These are phyloP conservation scores for Neurospora crassa DNA, from an alignment of 2,329 filamentous ascomycete species.

Conservation along the genomic window DNA sequence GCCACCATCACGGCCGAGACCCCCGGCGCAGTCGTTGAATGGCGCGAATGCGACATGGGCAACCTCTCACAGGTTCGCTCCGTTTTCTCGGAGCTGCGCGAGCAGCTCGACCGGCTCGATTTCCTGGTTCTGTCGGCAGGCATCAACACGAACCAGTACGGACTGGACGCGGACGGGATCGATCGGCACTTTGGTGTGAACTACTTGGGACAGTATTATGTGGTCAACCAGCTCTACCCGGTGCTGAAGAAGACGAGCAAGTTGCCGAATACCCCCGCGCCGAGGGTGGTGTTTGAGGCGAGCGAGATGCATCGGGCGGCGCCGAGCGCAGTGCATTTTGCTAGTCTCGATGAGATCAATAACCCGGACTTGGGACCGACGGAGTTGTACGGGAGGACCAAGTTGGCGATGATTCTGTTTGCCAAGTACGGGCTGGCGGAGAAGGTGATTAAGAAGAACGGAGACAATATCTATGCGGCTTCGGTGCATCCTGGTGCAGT, in stretches of 20 bases:
- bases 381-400: slow-evolving; percentile 30
- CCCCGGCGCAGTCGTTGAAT: slow-evolving; percentile 26
- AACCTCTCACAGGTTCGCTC: slow-evolving; percentile 27
- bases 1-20: slow-evolving; percentile 20
- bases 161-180: slow-evolving; percentile 28
- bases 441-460: slow-evolving; percentile 31
- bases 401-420: slow-evolving; percentile 33
- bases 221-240: slow-evolving; percentile 31
- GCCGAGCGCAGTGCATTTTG: slow-evolving; percentile 28
- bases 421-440: slow-evolving; percentile 31
- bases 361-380: slow-evolving; percentile 24
- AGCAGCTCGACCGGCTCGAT: slow-evolving; percentile 29
- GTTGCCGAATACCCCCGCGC: slow-evolving; percentile 23
- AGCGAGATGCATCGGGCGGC: slow-evolving; percentile 32
- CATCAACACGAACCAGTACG: slow-evolving; percentile 32
- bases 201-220: slow-evolving; percentile 35
- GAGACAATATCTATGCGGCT: slow-evolving; percentile 30
- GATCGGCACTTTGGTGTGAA: slow-evolving; percentile 36
- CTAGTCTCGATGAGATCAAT: slow-evolving; percentile 32
- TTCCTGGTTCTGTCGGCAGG: slow-evolving; percentile 33
- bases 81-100: slow-evolving; percentile 27
- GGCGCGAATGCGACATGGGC: slow-evolving; percentile 32
- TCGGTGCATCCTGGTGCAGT: slow-evolving; percentile 32
- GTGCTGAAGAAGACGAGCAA: slow-evolving; percentile 31
- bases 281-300: slow-evolving; percentile 31